Percentiles rank a stretch among this genome's conserved stretches.
Conservation (phyloP, 805 yeast species). For the Nakazawaea laoshanensis region DNA sequence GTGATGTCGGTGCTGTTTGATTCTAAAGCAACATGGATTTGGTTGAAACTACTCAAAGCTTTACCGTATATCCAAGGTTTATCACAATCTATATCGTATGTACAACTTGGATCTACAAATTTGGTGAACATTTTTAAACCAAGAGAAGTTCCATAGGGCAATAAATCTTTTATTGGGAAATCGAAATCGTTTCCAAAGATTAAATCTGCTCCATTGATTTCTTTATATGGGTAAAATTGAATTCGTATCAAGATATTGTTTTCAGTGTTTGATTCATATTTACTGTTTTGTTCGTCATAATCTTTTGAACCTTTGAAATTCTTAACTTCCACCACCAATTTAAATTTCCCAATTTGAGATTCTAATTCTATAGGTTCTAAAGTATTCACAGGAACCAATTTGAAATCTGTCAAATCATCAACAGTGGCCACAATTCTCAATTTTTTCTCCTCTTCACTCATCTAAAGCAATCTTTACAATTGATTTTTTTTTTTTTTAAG, state of each 20-base stretch:
- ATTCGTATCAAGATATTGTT: conserved; percentile 24
- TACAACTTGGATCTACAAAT: conserved; percentile 56
- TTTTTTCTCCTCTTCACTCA: neutral
- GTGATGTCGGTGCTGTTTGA: too few species aligned
- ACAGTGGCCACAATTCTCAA: conserved; percentile 4
- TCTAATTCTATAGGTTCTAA: neutral
- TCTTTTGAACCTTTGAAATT: conserved; percentile 8
- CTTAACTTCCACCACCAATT: conserved; percentile 2
- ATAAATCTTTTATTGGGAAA: conserved; percentile 44
- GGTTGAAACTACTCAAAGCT: conserved; percentile 49
- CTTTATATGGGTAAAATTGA: conserved; percentile 30
- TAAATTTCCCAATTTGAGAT: conserved; percentile 6
- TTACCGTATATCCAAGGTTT: conserved; percentile 58
- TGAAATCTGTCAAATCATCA: neutral
- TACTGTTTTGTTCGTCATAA: conserved; percentile 3
- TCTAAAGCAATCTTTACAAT: too few species aligned
- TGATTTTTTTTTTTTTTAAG: too few species aligned
- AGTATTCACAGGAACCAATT: conserved; percentile 8
- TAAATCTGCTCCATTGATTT: conserved; percentile 42
- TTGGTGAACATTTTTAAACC: conserved; percentile 50
- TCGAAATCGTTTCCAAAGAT: conserved; percentile 66
- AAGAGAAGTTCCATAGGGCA: conserved; percentile 47
- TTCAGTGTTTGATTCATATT: conserved; percentile 1
- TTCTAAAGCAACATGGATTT: conserved; percentile 23
- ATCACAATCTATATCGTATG: conserved; percentile 52